These are phyloP conservation scores for Amylocarpus encephaloides DNA, from an alignment of 2,329 filamentous ascomycete genomes.

Conservation along the genomic window DNA sequence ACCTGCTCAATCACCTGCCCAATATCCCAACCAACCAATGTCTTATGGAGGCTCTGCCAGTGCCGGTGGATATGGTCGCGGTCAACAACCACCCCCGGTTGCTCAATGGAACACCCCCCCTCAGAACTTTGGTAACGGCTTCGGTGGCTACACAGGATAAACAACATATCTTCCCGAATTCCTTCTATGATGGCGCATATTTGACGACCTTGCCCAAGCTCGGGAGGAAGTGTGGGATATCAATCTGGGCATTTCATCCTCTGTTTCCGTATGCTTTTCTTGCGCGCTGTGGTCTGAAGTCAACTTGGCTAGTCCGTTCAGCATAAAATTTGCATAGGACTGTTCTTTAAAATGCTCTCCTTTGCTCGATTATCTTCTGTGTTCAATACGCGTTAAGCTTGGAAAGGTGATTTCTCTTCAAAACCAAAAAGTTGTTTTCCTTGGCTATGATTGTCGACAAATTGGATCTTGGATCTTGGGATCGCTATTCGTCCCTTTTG, in stretches of 20 bases:
- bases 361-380: slow-evolving; percentile 25
- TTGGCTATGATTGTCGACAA: slow-evolving; percentile 28
- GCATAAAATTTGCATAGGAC: slow-evolving; percentile 28
- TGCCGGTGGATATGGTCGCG: slow-evolving; percentile 79
- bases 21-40: slow-evolving; percentile 63
- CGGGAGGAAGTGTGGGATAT: slow-evolving; percentile 21
- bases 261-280: slow-evolving; percentile 20
- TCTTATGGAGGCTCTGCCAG: slow-evolving; percentile 66
- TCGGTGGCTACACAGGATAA: slow-evolving; percentile 57
- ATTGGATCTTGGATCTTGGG: slow-evolving; percentile 17
- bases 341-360: slow-evolving; percentile 27
- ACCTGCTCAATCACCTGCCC: slow-evolving; percentile 54
- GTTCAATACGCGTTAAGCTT: slow-evolving; percentile 22
- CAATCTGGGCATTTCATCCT: slow-evolving; percentile 20
- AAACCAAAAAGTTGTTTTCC: slow-evolving; percentile 30
- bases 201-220: slow-evolving; percentile 16
- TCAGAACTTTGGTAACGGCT: slow-evolving; percentile 57
- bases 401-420: slow-evolving; percentile 28
- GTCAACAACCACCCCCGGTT: slow-evolving; percentile 41
- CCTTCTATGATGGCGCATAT: slow-evolving; percentile 6
- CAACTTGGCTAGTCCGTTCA: slow-evolving; percentile 23
- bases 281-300: slow-evolving; percentile 17
- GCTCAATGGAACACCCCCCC: slow-evolving; percentile 44
- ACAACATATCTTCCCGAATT: slow-evolving; percentile 6
- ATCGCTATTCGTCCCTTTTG: slow-evolving; percentile 19